Evolutionary conservation across 352 stramenopile species (phyloP), one percentile per base, ranked within the genome.

Genomic region (Phytopythium kandeliae): DNA sequence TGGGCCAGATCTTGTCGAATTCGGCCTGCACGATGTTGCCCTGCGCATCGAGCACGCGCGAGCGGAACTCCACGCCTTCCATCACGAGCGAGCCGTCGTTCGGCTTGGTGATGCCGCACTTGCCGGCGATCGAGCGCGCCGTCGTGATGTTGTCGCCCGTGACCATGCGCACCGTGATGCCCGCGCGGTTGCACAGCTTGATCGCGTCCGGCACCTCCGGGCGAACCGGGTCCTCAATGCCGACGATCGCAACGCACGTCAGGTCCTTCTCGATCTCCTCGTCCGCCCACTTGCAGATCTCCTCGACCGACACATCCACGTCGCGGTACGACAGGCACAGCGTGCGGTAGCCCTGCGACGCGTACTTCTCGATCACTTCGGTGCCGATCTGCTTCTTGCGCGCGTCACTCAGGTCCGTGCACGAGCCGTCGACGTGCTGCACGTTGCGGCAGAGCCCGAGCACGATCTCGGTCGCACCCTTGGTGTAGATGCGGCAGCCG

Each of bases 121-220:
- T 89, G 35, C 67, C 65, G 17, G 81, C 81, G 35, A 92, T 90
- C 16, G 73, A 86, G 6, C 77, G 72, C 11, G 81, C 81, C 17
- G 97, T 99, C 11, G 92, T 81, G 54, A 98, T 92, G 56, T 98
- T 98, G 74, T 99, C 97, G 28, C 97, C 97, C 17, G 97, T 99
- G 37, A 99, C 90, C 96, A 99, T 99, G 40, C 96, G 91, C 36
- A 99, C 96, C 34, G 96, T 78, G 62, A 99, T 98, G 37, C 97
- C 97, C 6, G 96, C 96, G 8, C 74, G 71, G 60, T 98, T 83
- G 70, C 97, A 99, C 15, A 78, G 79, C 38, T 70, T 57, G 26
- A 99, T 97, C 9, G 96, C 80, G 19, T 91, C 79, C 6, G 92
- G 86, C 17, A 99, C 96, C 56, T 98, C 94, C 7, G 72, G 73